These are phyloP conservation scores for Nevesoporus exiguus DNA, from an alignment of 768 basidiomycete species.

Conservation along the genomic window DNA sequence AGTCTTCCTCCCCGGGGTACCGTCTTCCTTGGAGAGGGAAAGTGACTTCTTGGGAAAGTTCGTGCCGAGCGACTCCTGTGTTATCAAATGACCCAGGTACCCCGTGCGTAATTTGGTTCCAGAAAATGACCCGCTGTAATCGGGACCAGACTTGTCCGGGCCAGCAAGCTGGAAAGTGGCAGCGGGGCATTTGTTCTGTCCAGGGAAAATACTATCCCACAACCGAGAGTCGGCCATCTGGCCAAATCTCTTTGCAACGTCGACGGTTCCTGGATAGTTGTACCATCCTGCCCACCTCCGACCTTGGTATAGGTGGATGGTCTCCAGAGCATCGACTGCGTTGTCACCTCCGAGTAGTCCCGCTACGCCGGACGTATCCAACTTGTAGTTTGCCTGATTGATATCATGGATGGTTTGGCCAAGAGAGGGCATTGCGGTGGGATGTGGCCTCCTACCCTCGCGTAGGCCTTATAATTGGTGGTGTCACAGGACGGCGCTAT, in stretches of 20 bases:
- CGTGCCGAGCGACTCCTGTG: conserved; percentile 3
- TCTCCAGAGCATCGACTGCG: conserved; percentile 31
- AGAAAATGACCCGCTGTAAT: conserved; percentile 71
- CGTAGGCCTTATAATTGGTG: conserved; percentile 8
- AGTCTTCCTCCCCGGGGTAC: conserved; percentile 9
- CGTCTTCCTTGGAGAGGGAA: conserved; percentile 4
- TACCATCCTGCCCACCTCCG: conserved; percentile 36
- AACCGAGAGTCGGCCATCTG: conserved; percentile 24
- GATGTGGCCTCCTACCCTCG: background rate
- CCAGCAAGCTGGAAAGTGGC: conserved; percentile 29
- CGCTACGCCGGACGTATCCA: conserved; percentile 29
- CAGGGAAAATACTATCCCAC: conserved; percentile 35
- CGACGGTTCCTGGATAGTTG: conserved; percentile 33
- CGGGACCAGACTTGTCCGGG: conserved; percentile 48
- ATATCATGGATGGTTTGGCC: conserved; percentile 6
- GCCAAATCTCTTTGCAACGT: conserved; percentile 33
- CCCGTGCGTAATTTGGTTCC: conserved; percentile 50
- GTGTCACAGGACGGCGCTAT: background rate
- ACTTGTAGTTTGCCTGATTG: conserved; percentile 16
- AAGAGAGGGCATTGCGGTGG: conserved; percentile 15
- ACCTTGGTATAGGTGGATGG: conserved; percentile 31
- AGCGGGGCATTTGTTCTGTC: conserved; percentile 25
- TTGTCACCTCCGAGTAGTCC: conserved; percentile 34
- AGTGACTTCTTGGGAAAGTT: background rate
- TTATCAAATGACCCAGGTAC: conserved; percentile 55